A percentile compares a stretch with the other conserved stretches of the same genome.
Evolutionary conservation across 2,329 filamentous ascomycete species (phyloP).

Genomic region (Stemphylium vesicarium): DNA sequence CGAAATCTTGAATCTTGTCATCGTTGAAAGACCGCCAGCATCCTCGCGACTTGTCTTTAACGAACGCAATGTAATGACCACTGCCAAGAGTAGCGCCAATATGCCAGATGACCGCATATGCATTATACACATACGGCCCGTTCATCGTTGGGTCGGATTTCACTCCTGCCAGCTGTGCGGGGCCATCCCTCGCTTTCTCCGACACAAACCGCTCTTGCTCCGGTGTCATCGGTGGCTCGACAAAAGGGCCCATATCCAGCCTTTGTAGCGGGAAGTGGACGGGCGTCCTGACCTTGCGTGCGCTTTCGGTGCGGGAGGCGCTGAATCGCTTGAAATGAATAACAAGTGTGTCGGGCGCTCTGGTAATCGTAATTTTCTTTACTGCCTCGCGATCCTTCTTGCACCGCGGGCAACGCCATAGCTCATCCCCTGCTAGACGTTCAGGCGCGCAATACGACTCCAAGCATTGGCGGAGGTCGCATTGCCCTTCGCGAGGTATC

Average conservation of each 20-base stretch:
- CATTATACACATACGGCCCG: constrained; percentile 76
- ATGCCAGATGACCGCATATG: constrained; percentile 85
- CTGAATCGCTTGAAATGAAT: constrained; percentile 77
- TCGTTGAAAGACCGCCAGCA: constrained; percentile 70
- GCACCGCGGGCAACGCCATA: constrained; percentile 78
- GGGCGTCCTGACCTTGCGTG: constrained; percentile 72
- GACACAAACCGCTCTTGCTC: constrained; percentile 49
- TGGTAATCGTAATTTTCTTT: constrained; percentile 75
- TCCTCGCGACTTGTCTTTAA: constrained; percentile 56
- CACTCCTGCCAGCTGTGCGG: constrained; percentile 37
- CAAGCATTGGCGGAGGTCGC: constrained; percentile 72
- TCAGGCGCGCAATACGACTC: constrained; percentile 73
- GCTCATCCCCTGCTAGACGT: constrained; percentile 69
- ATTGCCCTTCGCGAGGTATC: constrained; percentile 67
- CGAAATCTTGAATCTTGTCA: constrained; percentile 59
- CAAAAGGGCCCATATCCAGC: constrained; percentile 67
- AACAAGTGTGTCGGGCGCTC: constrained; percentile 79
- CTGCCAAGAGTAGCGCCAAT: constrained; percentile 69
- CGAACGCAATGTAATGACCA: constrained; percentile 80
- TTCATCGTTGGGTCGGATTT: constrained; percentile 53
- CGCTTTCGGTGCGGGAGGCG: constrained; percentile 61
- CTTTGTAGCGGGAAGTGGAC: constrained; percentile 79
- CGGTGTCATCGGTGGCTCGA: constrained; percentile 57
- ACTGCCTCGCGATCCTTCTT: constrained; percentile 69
- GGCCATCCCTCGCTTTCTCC: constrained; percentile 32